These are phyloP conservation scores for Blastobotrys persicus DNA, from an alignment of 1,139 yeast genomes.

Conservation along the genomic window DNA sequence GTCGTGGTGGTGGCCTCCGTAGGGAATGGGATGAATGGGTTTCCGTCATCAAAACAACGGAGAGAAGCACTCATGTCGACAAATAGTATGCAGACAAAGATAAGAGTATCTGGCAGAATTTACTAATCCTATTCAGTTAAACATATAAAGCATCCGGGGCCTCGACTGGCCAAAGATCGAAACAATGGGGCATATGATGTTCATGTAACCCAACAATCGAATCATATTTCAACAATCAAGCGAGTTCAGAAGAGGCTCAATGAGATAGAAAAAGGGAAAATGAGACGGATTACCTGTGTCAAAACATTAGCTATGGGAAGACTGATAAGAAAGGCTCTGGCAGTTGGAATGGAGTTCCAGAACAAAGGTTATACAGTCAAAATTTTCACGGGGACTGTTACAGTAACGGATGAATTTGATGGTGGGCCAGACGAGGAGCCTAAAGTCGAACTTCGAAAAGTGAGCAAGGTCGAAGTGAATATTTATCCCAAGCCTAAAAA, in stretches of 20 bases:
- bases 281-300: constrained; percentile 22
- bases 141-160: constrained; percentile 14
- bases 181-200: constrained; percentile 1
- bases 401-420: constrained; percentile 26
- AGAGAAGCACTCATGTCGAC: background rate
- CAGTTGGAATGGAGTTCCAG: constrained; percentile 33
- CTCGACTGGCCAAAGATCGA: constrained; percentile 11
- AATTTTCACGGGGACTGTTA: constrained; percentile 26
- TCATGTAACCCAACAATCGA: constrained; percentile 1
- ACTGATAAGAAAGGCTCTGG: constrained; percentile 34
- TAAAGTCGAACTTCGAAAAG: constrained; percentile 22
- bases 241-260: constrained; percentile 26
- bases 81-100: background rate
- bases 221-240: constrained; percentile 32
- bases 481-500: constrained; percentile 16
- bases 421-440: constrained; percentile 20
- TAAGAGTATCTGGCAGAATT: background rate
- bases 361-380: constrained; percentile 28
- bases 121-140: background rate
- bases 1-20: constrained; percentile 1
- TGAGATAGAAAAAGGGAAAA: constrained; percentile 14
- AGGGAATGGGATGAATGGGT: constrained; percentile 1
- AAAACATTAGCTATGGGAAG: constrained; percentile 35
- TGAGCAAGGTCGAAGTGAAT: constrained; percentile 26
- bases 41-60: background rate